These are phyloP conservation scores for Stemphylium lycopersici DNA, from an alignment of 2,329 filamentous ascomycete genomes.

Conservation along the genomic window DNA sequence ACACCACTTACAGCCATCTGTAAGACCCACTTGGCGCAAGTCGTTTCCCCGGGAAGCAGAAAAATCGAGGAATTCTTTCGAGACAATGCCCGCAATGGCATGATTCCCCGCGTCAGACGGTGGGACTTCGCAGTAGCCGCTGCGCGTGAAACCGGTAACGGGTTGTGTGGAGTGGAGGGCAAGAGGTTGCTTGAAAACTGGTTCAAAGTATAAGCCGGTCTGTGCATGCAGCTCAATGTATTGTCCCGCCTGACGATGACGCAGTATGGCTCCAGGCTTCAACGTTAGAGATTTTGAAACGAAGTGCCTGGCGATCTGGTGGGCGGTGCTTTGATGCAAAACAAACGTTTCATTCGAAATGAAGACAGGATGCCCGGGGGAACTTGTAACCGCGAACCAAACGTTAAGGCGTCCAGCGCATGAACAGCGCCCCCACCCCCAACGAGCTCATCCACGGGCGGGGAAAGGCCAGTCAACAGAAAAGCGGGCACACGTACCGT, in stretches of 20 bases:
- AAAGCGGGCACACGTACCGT: constrained; percentile 7
- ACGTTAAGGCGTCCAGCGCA: background rate
- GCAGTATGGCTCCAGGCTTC: too few species aligned
- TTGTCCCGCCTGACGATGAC: too few species aligned
- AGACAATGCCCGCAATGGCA: constrained; percentile 62
- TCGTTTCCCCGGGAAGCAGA: constrained; percentile 65
- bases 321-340: background rate
- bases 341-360: constrained; percentile 10
- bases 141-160: constrained; percentile 66
- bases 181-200: constrained; percentile 48
- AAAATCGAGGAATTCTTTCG: constrained; percentile 67
- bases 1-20: constrained; percentile 67
- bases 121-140: constrained; percentile 65
- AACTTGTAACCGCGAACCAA: background rate
- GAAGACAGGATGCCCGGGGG: constrained; percentile 1
- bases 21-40: constrained; percentile 61
- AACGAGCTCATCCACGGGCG: background rate
- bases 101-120: constrained; percentile 64
- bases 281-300: constrained; percentile 3
- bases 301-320: constrained; percentile 2
- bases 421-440: background rate
- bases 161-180: constrained; percentile 63
- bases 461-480: background rate
- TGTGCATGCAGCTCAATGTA: background rate
- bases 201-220: background rate